Percentiles rank a stretch among this genome's conserved stretches.
phyloP scores from a whole-genome alignment of 495 filamentous ascomycete species.

The Tuber brumale region DNA sequence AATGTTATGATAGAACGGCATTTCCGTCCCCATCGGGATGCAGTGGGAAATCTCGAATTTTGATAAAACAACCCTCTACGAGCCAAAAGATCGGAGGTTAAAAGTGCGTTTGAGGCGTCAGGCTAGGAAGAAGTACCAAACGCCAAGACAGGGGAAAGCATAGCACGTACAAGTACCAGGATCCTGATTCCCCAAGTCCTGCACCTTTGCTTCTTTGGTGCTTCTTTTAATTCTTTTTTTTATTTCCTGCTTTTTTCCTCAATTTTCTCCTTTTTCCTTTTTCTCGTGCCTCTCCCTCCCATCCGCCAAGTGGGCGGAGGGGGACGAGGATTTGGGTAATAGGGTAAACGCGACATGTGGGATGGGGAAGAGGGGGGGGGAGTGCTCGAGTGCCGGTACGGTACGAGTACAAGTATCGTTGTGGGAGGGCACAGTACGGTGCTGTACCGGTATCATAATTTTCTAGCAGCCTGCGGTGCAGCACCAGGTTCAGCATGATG shows the following conservation, averaged over 20 bases:
- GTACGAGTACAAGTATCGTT: not conserved
- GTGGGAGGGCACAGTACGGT: not conserved
- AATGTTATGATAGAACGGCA: not conserved
- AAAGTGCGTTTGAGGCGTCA: not conserved
- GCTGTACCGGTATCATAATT: not conserved
- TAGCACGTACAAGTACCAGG: not conserved
- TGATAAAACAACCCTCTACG: not conserved
- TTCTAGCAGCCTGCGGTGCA: not conserved
- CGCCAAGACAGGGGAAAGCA: not conserved
- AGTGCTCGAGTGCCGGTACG: not conserved
- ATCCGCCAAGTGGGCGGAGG: not conserved
- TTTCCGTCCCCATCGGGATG: not conserved
- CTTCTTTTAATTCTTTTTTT: not conserved
- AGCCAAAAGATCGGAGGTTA: not conserved
- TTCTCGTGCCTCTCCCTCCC: not conserved
- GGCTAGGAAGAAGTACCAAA: not conserved
- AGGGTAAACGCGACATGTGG: not conserved
- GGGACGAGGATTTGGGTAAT: not conserved
- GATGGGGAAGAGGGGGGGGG: not conserved
- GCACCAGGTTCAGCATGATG: not conserved
- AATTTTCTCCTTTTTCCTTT: not conserved
- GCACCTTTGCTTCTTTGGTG: slow-evolving; percentile 2
- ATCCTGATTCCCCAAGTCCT: not conserved
- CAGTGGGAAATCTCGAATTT: not conserved
- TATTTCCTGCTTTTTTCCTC: not conserved